Evolutionary conservation across 164 flowering plant species (phyloP).

Genomic region (Annona squamosa): DNA sequence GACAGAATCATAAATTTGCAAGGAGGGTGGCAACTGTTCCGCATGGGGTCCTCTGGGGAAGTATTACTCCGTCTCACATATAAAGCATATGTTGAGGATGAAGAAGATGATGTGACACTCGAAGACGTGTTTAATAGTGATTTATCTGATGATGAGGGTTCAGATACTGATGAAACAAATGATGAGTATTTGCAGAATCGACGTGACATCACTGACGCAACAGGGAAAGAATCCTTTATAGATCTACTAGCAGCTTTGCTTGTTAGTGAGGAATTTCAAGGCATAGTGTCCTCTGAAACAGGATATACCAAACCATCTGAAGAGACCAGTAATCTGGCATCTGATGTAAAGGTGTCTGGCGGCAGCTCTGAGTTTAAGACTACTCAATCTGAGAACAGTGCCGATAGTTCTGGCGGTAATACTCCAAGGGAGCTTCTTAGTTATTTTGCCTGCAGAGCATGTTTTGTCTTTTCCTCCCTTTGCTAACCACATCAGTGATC

Average conservation of each 20-base stretch:
- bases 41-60: constrained; percentile 68
- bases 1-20: constrained; percentile 62
- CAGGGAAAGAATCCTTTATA: constrained; percentile 76
- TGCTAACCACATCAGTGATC: neutral
- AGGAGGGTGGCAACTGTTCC: constrained; percentile 74
- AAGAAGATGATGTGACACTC: constrained; percentile 69
- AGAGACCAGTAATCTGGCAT: constrained; percentile 21
- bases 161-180: constrained; percentile 51
- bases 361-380: constrained; percentile 21
- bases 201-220: constrained; percentile 20
- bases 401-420: constrained; percentile 38
- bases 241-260: constrained; percentile 82
- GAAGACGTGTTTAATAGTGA: constrained; percentile 37
- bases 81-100: constrained; percentile 97
- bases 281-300: constrained; percentile 82
- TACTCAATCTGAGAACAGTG: constrained; percentile 23
- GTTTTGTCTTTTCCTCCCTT: neutral
- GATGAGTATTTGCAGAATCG: constrained; percentile 18
- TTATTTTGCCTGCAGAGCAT: neutral
- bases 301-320: constrained; percentile 29
- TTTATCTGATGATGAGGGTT: constrained; percentile 66
- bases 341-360: constrained; percentile 19
- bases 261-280: constrained; percentile 95
- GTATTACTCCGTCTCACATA: constrained; percentile 81
- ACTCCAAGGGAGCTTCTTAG: too few relatives aligned